A percentile compares a stretch with the other conserved stretches of the same genome.
Evolutionary conservation across 169 alveolate species (phyloP).

Genomic region (Plasmodium adleri): DNA sequence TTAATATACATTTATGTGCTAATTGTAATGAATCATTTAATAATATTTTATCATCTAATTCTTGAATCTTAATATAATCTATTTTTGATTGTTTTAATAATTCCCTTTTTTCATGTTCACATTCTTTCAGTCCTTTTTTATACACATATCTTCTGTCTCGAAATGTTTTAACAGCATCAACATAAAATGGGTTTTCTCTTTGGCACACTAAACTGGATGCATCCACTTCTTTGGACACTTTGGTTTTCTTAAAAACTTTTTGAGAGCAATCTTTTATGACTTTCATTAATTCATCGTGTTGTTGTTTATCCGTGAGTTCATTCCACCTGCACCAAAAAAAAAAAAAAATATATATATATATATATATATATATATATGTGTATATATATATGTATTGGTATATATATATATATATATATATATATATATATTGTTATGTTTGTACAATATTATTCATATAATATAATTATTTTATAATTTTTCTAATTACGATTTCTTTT

Average conservation of each 20-base stretch:
- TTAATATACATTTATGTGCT: slow-evolving; percentile 99
- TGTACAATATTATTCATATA: neutral
- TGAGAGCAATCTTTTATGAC: slow-evolving; percentile 92
- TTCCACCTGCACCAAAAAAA: slow-evolving; percentile 78
- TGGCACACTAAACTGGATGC: slow-evolving; percentile 95
- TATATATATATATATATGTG: neutral
- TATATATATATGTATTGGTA: neutral
- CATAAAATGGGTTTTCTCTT: slow-evolving; percentile 99
- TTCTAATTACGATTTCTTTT: slow-evolving; percentile 59
- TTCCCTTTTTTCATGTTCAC: slow-evolving; percentile 87
- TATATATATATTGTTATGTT: neutral
- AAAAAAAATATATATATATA: neutral
- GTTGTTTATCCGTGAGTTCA: slow-evolving; percentile 89
- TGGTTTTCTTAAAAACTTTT: slow-evolving; percentile 80
- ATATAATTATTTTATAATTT: too few relatives aligned
- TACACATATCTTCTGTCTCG: slow-evolving; percentile 98
- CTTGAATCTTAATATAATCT: slow-evolving; percentile 88
- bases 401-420: neutral
- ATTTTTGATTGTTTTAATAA: slow-evolving; percentile 85
- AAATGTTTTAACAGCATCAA: slow-evolving; percentile 93
- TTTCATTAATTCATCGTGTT: slow-evolving; percentile 88
- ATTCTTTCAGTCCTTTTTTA: slow-evolving; percentile 91
- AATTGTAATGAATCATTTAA: slow-evolving; percentile 97
- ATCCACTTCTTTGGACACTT: slow-evolving; percentile 81
- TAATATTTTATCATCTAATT: slow-evolving; percentile 91